These are phyloP conservation scores for Pestalotiopsis sp. DNA, from an alignment of 2,329 filamentous ascomycete genomes.

Conservation along the genomic window DNA sequence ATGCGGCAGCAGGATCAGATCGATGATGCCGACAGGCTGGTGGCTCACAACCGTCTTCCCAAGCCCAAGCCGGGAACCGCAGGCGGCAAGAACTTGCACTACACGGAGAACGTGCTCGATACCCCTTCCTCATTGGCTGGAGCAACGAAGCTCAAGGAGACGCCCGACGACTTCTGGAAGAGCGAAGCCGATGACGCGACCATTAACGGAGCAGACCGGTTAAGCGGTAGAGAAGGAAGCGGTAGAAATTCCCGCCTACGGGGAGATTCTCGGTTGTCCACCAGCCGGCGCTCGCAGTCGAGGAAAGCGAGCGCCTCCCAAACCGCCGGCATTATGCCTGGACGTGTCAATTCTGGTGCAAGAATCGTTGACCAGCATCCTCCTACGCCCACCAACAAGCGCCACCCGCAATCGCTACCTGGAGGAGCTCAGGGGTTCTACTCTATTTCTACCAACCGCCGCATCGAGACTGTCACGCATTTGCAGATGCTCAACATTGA, in stretches of 20 bases:
- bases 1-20: slow-evolving; percentile 86
- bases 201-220: slow-evolving; percentile 41
- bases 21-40: slow-evolving; percentile 87
- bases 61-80: slow-evolving; percentile 66
- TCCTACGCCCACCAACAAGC: slow-evolving; percentile 30
- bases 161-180: slow-evolving; percentile 64
- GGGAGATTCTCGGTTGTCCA: slow-evolving; percentile 52
- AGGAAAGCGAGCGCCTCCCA: slow-evolving; percentile 52
- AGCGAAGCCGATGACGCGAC: slow-evolving; percentile 69
- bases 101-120: slow-evolving; percentile 88
- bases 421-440: slow-evolving; percentile 46
- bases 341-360: slow-evolving; percentile 49
- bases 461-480: slow-evolving; percentile 64
- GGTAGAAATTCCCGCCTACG: slow-evolving; percentile 51
- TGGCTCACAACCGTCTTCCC: slow-evolving; percentile 77
- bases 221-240: slow-evolving; percentile 50
- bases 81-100: slow-evolving; percentile 87
- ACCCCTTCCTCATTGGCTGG: slow-evolving; percentile 35
- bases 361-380: slow-evolving; percentile 28
- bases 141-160: slow-evolving; percentile 36
- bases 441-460: slow-evolving; percentile 54
- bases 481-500: slow-evolving; percentile 91
- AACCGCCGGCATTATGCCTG: slow-evolving; percentile 36
- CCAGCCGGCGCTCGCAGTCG: slow-evolving; percentile 52
- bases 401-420: slow-evolving; percentile 34